Evolutionary conservation across 768 basidiomycete species (phyloP), one percentile per base, ranked within the genome.

Genomic region (Suillus decipiens): DNA sequence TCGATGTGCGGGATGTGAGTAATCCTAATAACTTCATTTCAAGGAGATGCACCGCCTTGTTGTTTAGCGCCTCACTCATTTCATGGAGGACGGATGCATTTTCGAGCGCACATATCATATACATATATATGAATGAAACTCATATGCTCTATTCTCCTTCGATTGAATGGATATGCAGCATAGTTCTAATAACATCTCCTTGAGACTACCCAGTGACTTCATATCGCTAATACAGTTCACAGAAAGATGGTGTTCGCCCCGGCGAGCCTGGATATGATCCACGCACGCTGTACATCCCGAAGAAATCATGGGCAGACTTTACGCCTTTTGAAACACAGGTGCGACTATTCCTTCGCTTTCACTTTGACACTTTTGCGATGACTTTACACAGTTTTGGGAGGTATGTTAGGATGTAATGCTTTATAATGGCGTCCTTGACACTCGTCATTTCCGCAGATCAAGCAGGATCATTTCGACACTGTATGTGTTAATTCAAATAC

Each of bases 391-490:
- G 85, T 92, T 92, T 64, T 89, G 88, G 88, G 88, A 89, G 84
- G 86, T 86, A 71, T 43, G 85, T 76, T 14, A 19, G 24, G 28
- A 41, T 31, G 28, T 31, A 17, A 57, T 57, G 6, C 17, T 19
- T 41, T 57, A 19, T 41, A 19, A 31, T 2, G 37, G 17, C 6
- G 19, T 57, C 39, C 10, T 31, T 42, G 28, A 57, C 11, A 73
- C 60, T 72, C 82, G n/a, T 62, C n/a, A 34, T 51, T n/a, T 61
- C 11, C 11, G 80, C 75, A 94, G 83, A 99, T 99, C 80, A 99
- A 98, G 73, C 94, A 96, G 76, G 90, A 95, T 70, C 95, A 99
- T 72, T 98, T 87, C 72, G 97, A 99, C 76, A 99, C 97, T 19
- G 90, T 92, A 69, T 65, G 74, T 68, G 5, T 48, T 22, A 24